phyloP scores from a whole-genome alignment of 2,329 filamentous ascomycete species.

The Diaporthe eres region DNA sequence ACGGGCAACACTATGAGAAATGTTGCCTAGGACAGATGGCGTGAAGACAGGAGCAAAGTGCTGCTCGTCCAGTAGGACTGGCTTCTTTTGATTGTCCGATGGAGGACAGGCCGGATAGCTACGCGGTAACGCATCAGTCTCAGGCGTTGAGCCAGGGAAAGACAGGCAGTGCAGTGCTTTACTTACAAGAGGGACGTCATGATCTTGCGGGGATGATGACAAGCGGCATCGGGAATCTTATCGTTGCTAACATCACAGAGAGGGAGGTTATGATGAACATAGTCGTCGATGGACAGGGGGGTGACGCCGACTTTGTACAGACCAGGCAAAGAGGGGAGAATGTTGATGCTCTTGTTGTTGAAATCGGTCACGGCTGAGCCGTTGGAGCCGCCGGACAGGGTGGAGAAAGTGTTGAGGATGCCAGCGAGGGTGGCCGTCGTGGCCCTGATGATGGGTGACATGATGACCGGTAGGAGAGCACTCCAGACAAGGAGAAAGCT shows the following conservation, averaged over 20 bases:
- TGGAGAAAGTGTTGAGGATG: neutral
- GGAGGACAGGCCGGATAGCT: conserved; percentile 38
- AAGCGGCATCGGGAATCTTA: neutral
- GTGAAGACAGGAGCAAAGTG: conserved; percentile 33
- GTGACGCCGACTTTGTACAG: conserved; percentile 18
- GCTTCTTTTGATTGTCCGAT: neutral
- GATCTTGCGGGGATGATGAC: conserved; percentile 29
- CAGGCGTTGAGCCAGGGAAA: neutral
- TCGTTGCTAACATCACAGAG: conserved; percentile 10
- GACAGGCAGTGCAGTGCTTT: neutral
- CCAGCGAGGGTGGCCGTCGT: conserved; percentile 16
- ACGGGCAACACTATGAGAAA: neutral
- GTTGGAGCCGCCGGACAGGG: neutral
- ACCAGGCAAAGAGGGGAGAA: conserved; percentile 8
- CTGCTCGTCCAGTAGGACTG: neutral
- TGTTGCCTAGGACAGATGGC: conserved; percentile 14
- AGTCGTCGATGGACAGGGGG: neutral
- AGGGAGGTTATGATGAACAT: neutral
- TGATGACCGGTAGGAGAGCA: conserved; percentile 28
- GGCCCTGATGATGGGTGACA: conserved; percentile 33
- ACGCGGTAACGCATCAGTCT: conserved; percentile 19
- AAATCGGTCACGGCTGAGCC: conserved; percentile 22
- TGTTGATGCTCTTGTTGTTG: conserved; percentile 16
- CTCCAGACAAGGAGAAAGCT: neutral
- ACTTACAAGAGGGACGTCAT: conserved; percentile 37